Percentiles rank a stretch among this genome's conserved stretches.
phyloP scores from a whole-genome alignment of 257 asterid species.

The Perilla frutescens region DNA sequence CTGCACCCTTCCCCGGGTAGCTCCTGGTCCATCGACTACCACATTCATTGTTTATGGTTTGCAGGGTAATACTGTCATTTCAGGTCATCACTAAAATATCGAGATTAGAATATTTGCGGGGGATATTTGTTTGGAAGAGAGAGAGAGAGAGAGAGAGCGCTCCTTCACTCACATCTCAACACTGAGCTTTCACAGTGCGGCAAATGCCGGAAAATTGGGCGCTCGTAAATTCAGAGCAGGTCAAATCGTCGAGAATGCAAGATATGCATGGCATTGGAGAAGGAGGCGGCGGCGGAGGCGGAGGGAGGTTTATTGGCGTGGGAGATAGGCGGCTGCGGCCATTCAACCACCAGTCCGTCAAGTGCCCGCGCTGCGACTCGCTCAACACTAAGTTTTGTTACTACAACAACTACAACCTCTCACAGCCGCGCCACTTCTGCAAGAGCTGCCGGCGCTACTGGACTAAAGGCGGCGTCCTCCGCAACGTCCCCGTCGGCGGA shows the following conservation, averaged over 20 bases:
- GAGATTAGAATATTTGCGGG: conserved; percentile 44
- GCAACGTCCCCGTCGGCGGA: conserved; percentile 94
- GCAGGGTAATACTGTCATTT: conserved; percentile 48
- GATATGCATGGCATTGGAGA: conserved; percentile 58
- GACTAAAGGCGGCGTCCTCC: conserved; percentile 97
- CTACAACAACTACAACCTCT: conserved; percentile 85
- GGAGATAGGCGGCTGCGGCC: conserved; percentile 69
- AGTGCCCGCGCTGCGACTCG: conserved; percentile 95
- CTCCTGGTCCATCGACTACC: neutral
- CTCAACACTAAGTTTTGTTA: conserved; percentile 85
- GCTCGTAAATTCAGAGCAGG: neutral
- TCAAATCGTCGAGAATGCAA: conserved; percentile 54
- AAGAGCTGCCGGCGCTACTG: conserved; percentile 90
- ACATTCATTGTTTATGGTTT: neutral
- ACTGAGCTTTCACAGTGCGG: conserved; percentile 12
- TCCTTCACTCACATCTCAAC: conserved; percentile 24
- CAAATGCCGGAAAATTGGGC: conserved; percentile 30
- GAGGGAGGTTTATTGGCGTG: conserved; percentile 48
- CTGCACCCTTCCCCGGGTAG: neutral
- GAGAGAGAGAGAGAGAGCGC: conserved; percentile 20
- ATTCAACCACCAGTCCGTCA: conserved; percentile 56
- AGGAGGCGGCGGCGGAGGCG: conserved; percentile 30
- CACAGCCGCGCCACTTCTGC: conserved; percentile 96
- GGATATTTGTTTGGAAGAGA: conserved; percentile 58
- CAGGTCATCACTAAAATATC: neutral